Conservation (phyloP, 1,139 yeast genomes). For the Blastobotrys arbuscula region DNA sequence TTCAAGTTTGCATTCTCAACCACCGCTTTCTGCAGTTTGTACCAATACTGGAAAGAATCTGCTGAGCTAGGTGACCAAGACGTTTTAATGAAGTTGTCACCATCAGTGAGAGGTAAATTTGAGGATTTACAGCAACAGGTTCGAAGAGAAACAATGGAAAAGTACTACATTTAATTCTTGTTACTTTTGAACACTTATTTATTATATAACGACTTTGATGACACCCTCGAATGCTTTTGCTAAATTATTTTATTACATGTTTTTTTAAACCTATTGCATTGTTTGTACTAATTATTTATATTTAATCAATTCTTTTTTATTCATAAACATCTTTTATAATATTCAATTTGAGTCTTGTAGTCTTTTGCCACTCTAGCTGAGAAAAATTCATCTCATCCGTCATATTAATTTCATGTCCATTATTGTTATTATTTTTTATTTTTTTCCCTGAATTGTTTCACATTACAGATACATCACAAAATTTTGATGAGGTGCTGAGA, state of each 20-base stretch:
- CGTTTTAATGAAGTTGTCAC: background rate
- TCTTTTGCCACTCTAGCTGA: background rate
- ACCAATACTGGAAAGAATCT: background rate
- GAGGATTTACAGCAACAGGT: slow-evolving; percentile 1
- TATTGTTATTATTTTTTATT: no score
- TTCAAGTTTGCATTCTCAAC: background rate
- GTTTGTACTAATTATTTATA: no score
- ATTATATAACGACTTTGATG: no score
- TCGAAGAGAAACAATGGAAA: slow-evolving; percentile 3
- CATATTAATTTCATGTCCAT: no score
- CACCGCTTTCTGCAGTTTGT: background rate
- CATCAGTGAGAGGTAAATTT: background rate
- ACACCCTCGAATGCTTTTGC: no score
- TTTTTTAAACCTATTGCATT: no score
- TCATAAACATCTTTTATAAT: background rate
- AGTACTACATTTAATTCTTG: background rate
- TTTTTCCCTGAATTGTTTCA: no score
- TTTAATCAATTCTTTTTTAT: no score
- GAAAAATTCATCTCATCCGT: background rate
- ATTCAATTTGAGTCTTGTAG: background rate
- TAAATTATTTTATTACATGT: no score
- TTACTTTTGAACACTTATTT: background rate
- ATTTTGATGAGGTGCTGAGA: no score
- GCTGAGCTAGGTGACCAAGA: slow-evolving; percentile 4
- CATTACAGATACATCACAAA: no score